These are phyloP conservation scores for Clarireedia paspali DNA, from an alignment of 2,329 filamentous ascomycete genomes.

Conservation along the genomic window DNA sequence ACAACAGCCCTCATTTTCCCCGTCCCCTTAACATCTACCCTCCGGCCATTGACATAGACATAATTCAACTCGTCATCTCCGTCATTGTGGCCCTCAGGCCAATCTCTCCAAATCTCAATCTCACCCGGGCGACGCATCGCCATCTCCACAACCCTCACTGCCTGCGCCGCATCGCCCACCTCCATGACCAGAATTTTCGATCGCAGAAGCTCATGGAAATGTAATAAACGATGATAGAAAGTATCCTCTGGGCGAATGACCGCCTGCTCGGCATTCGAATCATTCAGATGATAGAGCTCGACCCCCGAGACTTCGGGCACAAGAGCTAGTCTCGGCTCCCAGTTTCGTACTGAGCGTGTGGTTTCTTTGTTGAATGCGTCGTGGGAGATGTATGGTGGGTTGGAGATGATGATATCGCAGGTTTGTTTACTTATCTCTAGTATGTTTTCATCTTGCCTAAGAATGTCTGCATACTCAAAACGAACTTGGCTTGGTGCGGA, in stretches of 20 bases:
- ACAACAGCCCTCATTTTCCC: slow-evolving; percentile 17
- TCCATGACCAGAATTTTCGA: slow-evolving; percentile 59
- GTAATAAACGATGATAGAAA: slow-evolving; percentile 62
- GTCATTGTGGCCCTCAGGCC: slow-evolving; percentile 35
- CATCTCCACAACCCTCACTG: slow-evolving; percentile 50
- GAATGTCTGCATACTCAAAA: slow-evolving; percentile 1
- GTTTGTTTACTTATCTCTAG: neutral
- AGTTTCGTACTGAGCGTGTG: slow-evolving; percentile 66
- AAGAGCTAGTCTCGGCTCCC: slow-evolving; percentile 74
- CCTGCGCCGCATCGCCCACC: slow-evolving; percentile 63
- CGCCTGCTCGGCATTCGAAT: neutral
- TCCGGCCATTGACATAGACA: neutral
- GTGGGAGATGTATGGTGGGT: slow-evolving; percentile 82
- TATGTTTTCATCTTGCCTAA: neutral
- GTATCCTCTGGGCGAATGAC: slow-evolving; percentile 21
- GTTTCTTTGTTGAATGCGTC: slow-evolving; percentile 54
- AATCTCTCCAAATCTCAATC: slow-evolving; percentile 68
- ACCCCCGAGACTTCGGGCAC: slow-evolving; percentile 39
- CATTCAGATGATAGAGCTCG: neutral
- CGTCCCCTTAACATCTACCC: slow-evolving; percentile 13
- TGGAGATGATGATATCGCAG: slow-evolving; percentile 61
- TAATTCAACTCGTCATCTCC: neutral
- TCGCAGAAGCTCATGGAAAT: slow-evolving; percentile 36
- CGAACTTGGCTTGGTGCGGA: neutral
- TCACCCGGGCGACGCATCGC: slow-evolving; percentile 25